Evolutionary conservation across 768 basidiomycete species (phyloP).

Genomic region (Leccinum variicolor): DNA sequence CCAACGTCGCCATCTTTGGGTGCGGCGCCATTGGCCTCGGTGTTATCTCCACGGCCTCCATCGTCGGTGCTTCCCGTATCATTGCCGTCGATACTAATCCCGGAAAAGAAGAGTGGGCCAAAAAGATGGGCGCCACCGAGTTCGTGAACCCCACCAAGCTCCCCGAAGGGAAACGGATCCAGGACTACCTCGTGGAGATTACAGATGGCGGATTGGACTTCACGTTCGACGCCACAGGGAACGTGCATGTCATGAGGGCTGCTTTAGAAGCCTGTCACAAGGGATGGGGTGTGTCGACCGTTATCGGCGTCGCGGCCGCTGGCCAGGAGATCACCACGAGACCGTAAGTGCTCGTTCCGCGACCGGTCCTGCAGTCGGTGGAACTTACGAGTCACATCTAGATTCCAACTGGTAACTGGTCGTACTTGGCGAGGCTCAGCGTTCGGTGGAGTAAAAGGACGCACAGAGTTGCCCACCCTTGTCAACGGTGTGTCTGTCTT

Average conservation of each 20-base stretch:
- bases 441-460: conserved; percentile 97
- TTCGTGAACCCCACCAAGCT: conserved; percentile 82
- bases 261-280: conserved; percentile 99
- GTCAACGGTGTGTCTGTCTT: conserved; percentile 64
- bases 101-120: conserved; percentile 81
- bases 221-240: conserved; percentile 97
- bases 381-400: conserved; percentile 16
- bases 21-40: conserved; percentile 96
- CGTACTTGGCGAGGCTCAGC: conserved; percentile 93
- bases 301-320: conserved; percentile 97
- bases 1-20: conserved; percentile 92
- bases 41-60: conserved; percentile 74
- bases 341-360: conserved; percentile 49
- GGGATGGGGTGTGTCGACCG: conserved; percentile 95
- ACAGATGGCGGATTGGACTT: conserved; percentile 97
- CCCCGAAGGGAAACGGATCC: conserved; percentile 78
- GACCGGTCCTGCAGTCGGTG: background rate
- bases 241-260: conserved; percentile 90
- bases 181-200: conserved; percentile 85
- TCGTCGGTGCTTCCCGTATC: conserved; percentile 80
- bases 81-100: conserved; percentile 93
- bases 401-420: conserved; percentile 74
- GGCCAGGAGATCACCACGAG: conserved; percentile 93
- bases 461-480: conserved; percentile 91
- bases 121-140: conserved; percentile 92